phyloP scores from a whole-genome alignment of 768 basidiomycete genomes.

The Lentinula edodes region DNA sequence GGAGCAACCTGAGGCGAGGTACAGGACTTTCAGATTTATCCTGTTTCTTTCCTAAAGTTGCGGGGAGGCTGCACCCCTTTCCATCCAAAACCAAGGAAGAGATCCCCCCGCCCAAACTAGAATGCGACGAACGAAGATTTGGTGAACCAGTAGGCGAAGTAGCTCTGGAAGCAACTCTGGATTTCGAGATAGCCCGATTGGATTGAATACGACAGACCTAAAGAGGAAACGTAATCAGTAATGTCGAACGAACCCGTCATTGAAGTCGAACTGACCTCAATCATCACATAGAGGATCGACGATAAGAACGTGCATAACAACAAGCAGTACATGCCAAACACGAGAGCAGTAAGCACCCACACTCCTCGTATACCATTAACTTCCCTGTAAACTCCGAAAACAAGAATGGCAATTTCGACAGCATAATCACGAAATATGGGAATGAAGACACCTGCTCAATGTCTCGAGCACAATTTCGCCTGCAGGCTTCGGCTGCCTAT shows the following conservation, averaged over 20 bases:
- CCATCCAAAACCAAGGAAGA: conserved; percentile 15
- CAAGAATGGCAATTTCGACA: conserved; percentile 85
- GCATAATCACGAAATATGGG: conserved; percentile 90
- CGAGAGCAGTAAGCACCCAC: conserved; percentile 89
- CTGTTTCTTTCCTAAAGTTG: conserved; percentile 22
- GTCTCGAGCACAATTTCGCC: conserved; percentile 83
- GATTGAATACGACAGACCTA: conserved; percentile 62
- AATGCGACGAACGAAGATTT: not conserved
- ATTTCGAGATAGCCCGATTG: conserved; percentile 44
- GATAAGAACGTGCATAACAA: conserved; percentile 88
- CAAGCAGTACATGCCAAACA: conserved; percentile 81
- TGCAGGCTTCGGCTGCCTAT: conserved; percentile 56
- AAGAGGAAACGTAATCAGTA: conserved; percentile 1
- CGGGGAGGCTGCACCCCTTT: conserved; percentile 33
- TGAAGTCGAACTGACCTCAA: conserved; percentile 61
- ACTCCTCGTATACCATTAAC: conserved; percentile 91
- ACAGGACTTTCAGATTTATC: conserved; percentile 73
- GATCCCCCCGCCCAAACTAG: conserved; percentile 3
- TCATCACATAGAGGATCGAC: conserved; percentile 88
- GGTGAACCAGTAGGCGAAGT: conserved; percentile 17
- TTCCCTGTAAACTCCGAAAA: conserved; percentile 79
- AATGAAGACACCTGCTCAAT: conserved; percentile 69
- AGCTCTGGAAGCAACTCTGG: conserved; percentile 24
- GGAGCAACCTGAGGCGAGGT: conserved; percentile 80
- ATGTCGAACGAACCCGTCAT: not conserved